Evolutionary conservation across 129 eudicot genomes (phyloP).

Genomic region (Flaveria bidentis): DNA sequence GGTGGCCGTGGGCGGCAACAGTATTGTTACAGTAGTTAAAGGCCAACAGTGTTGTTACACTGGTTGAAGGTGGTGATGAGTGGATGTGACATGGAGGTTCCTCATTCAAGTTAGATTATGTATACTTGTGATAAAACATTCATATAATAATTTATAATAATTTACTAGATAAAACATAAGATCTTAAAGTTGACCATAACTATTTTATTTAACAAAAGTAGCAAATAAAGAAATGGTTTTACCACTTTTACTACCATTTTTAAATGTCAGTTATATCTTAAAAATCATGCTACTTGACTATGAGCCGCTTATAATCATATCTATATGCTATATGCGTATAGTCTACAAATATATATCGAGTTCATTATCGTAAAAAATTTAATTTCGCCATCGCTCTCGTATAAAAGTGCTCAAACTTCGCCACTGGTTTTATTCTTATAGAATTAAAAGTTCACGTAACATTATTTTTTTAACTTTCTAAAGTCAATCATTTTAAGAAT

Average conservation of each 20-base stretch:
- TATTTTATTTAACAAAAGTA: not conserved
- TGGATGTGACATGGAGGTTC: not conserved
- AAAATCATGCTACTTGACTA: not conserved
- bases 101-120: not conserved
- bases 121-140: not conserved
- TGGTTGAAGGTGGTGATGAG: not conserved
- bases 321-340: not conserved
- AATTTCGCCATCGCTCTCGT: too few relatives aligned
- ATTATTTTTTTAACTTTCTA: not conserved
- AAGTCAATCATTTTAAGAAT: not conserved
- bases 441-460: not conserved
- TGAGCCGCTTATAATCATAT: not conserved
- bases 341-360: not conserved
- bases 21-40: not conserved
- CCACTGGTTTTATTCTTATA: too few relatives aligned
- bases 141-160: not conserved
- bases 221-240: too few relatives aligned
- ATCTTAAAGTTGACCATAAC: not conserved
- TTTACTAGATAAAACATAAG: not conserved
- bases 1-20: not conserved
- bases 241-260: too few relatives aligned
- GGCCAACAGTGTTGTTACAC: not conserved
- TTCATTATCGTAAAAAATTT: too few relatives aligned
- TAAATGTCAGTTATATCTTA: not conserved
- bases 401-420: too few relatives aligned